phyloP scores from a whole-genome alignment of 2,329 filamentous ascomycete species.

The Orbilia ellipsospora region DNA sequence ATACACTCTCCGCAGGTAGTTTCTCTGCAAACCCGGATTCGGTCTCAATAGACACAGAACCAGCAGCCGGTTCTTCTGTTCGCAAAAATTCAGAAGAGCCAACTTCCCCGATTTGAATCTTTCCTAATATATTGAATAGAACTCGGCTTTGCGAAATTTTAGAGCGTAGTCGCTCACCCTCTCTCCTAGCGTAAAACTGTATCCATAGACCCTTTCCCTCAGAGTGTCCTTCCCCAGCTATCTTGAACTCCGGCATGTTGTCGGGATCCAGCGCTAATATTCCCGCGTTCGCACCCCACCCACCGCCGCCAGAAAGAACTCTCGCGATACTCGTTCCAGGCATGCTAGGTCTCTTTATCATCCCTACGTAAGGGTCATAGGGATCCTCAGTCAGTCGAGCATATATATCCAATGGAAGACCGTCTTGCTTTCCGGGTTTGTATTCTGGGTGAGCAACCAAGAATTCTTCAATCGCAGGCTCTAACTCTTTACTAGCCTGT shows the following conservation, averaged over 20 bases:
- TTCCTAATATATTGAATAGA: background rate
- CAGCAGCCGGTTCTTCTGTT: too few relatives aligned
- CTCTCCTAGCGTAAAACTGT: constrained; percentile 15
- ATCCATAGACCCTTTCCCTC: constrained; percentile 16
- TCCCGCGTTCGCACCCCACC: constrained; percentile 84
- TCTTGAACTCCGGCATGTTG: constrained; percentile 31
- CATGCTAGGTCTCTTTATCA: constrained; percentile 8
- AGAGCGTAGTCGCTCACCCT: background rate
- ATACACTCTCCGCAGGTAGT: too few relatives aligned
- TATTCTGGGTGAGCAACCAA: constrained; percentile 64
- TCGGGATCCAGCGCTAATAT: constrained; percentile 82
- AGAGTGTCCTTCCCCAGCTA: background rate
- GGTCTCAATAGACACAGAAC: too few relatives aligned
- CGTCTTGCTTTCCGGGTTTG: constrained; percentile 11
- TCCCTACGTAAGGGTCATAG: background rate
- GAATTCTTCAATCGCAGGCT: constrained; percentile 71
- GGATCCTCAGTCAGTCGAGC: constrained; percentile 9
- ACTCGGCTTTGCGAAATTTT: background rate
- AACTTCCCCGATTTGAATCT: too few relatives aligned
- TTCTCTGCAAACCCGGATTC: too few relatives aligned
- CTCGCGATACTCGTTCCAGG: constrained; percentile 59
- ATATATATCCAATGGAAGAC: constrained; percentile 31
- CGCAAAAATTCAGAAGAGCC: too few relatives aligned
- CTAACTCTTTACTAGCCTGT: constrained; percentile 78
- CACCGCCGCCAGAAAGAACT: constrained; percentile 73